Evolutionary conservation across 768 basidiomycete genomes (phyloP).

Genomic region (Mycena chlorophos): DNA sequence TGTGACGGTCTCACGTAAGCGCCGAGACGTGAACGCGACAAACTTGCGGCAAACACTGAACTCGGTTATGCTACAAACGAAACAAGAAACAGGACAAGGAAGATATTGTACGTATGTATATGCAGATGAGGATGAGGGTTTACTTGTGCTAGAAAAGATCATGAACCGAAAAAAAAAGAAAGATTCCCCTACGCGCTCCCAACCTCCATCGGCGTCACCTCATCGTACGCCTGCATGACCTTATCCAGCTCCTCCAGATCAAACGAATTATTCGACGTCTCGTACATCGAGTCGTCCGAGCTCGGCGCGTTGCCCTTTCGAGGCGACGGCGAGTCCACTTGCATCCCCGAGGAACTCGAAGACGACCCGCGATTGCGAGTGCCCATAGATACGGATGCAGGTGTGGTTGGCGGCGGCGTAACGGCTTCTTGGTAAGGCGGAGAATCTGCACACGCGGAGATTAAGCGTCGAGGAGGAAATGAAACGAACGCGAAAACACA

Average conservation of each 20-base stretch:
- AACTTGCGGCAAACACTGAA: too few relatives aligned
- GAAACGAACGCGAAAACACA: background rate
- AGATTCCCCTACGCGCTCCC: too few relatives aligned
- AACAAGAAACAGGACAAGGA: too few relatives aligned
- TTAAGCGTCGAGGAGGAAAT: background rate
- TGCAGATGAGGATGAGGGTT: too few relatives aligned
- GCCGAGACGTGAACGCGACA: too few relatives aligned
- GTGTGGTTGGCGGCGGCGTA: background rate
- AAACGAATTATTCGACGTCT: conserved; percentile 1
- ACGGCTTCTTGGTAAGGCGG: background rate
- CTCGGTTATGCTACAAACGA: too few relatives aligned
- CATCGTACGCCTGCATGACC: conserved; percentile 13
- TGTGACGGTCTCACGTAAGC: too few relatives aligned
- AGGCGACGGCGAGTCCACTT: too few relatives aligned
- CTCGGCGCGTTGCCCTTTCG: conserved; percentile 1
- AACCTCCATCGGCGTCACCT: too few relatives aligned
- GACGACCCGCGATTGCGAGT: background rate
- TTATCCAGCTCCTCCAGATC: conserved; percentile 16
- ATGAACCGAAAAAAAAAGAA: too few relatives aligned
- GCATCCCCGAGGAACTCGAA: background rate
- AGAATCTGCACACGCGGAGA: background rate
- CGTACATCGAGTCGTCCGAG: background rate
- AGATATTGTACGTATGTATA: too few relatives aligned
- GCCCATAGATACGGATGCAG: background rate
- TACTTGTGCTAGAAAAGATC: too few relatives aligned